Percentiles rank a stretch among this genome's conserved stretches.
phyloP scores from a whole-genome alignment of 202 grass and related monocot genomes.

The Eragrostis tef region DNA sequence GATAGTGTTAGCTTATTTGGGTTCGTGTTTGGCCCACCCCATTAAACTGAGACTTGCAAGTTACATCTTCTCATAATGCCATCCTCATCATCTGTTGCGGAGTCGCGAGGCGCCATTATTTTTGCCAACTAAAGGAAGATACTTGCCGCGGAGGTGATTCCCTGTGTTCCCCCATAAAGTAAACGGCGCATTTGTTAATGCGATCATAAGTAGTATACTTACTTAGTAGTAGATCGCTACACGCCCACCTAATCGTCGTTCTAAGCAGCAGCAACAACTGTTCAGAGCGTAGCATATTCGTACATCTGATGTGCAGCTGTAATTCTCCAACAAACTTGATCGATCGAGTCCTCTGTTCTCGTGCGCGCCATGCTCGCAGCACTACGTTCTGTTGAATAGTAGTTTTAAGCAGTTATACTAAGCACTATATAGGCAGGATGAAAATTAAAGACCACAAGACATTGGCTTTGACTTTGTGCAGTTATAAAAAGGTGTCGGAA shows the following conservation, averaged over 20 bases:
- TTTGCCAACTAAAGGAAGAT: slow-evolving; percentile 36
- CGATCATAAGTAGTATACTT: background rate
- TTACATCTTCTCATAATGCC: slow-evolving; percentile 41
- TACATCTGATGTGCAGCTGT: no score
- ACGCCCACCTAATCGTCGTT: background rate
- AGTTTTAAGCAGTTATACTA: no score
- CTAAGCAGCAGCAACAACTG: background rate
- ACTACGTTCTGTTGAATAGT: no score
- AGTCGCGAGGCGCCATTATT: slow-evolving; percentile 33
- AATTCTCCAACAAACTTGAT: background rate
- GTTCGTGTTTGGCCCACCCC: slow-evolving; percentile 31
- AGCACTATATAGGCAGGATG: no score
- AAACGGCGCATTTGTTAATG: slow-evolving; percentile 8
- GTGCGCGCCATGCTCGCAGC: background rate
- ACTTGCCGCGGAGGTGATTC: slow-evolving; percentile 53
- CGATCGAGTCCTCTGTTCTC: background rate
- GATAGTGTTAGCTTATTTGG: slow-evolving; percentile 31
- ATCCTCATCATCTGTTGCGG: background rate
- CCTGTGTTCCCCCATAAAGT: slow-evolving; percentile 37
- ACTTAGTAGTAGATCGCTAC: background rate
- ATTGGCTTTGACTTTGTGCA: background rate
- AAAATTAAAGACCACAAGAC: background rate
- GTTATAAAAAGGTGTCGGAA: background rate
- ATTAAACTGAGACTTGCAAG: slow-evolving; percentile 57
- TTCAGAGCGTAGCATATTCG: background rate